Evolutionary conservation across 495 filamentous ascomycete genomes (phyloP), one percentile per base, ranked within the genome.

Genomic region (Aspergillus baeticus): DNA sequence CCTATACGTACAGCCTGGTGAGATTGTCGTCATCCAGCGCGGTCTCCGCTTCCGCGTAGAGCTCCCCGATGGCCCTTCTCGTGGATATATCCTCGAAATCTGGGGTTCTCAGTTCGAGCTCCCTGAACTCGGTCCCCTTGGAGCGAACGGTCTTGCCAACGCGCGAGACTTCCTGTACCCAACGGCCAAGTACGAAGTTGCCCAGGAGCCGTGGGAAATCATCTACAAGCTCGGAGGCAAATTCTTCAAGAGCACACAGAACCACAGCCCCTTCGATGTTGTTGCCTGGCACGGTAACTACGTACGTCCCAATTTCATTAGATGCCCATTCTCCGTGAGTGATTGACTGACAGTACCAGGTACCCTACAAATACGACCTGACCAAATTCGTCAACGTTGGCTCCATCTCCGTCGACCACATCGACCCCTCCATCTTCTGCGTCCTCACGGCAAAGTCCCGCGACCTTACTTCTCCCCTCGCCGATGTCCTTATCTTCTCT

Each of bases 241-340:
- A 56, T 73, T 78, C 59, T 81, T 79, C 60, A 69, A 65, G 47
- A 74, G 69, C 50, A 76, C 63, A 10, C 78, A 81, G 59, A 67
- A 76, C 38, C 78, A 81, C 58, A 75, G 64, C 15, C 77, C 77
- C 0, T 81, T 80, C 43, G 78, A 81, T 53, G 78, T 80, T 5
- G 76, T 80, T 5, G 78, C 78, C 7, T 80, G 77, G 77, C 77
- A 81, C 50, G 77, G 77, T 23, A 80, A 77, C 62, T 78, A 79
- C 46, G 75, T 78, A 59, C 13, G 67, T 61, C 6, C 22, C 22
- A 1, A 29, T 4, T 31, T 17, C 26, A 14, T n/a, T n/a, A n/a
- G n/a, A n/a, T n/a, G n/a, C n/a, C n/a, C n/a, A n/a, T n/a, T n/a
- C n/a, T n/a, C n/a, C n/a, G n/a, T n/a, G n/a, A n/a, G n/a, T n/a